phyloP scores from a whole-genome alignment of 345 rosid genomes.

The Eucalyptus curtisii region DNA sequence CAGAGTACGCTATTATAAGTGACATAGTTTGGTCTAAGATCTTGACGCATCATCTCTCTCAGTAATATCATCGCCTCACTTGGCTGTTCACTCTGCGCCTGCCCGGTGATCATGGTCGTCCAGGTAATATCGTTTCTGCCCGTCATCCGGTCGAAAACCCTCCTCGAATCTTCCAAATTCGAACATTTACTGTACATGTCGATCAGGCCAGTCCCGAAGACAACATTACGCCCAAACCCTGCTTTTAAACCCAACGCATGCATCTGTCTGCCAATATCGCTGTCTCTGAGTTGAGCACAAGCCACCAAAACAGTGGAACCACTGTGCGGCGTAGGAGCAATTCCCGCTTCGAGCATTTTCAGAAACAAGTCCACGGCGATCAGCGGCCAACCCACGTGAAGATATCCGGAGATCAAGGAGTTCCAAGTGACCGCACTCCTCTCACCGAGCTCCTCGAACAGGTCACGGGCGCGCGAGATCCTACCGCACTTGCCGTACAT shows the following conservation, averaged over 20 bases:
- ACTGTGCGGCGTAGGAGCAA: background rate
- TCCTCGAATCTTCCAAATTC: constrained; percentile 1
- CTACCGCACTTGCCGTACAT: constrained; percentile 11
- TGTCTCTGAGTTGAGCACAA: constrained; percentile 12
- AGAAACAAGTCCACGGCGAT: constrained; percentile 1
- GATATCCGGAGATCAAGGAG: constrained; percentile 18
- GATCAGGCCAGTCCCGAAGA: constrained; percentile 15
- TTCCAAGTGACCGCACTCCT: constrained; percentile 19
- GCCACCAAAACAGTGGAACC: constrained; percentile 4
- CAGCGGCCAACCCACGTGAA: background rate
- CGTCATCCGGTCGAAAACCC: constrained; percentile 2
- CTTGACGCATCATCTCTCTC: constrained; percentile 8
- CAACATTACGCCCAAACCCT: constrained; percentile 7
- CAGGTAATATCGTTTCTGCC: constrained; percentile 17
- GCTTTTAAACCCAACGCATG: constrained; percentile 16
- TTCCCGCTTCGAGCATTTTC: background rate
- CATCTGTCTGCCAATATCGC: constrained; percentile 10
- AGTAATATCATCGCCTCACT: constrained; percentile 12
- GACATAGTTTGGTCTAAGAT: constrained; percentile 2
- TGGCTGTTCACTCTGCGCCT: constrained; percentile 8
- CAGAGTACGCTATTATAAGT: constrained; percentile 14
- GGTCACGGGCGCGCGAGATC: background rate
- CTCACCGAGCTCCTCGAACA: constrained; percentile 14
- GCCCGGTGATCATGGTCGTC: constrained; percentile 14
- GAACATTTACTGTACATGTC: constrained; percentile 18